A percentile compares a stretch with the other conserved stretches of the same genome.
Conservation (phyloP, 768 basidiomycete genomes). For the Suillus subalutaceus region DNA sequence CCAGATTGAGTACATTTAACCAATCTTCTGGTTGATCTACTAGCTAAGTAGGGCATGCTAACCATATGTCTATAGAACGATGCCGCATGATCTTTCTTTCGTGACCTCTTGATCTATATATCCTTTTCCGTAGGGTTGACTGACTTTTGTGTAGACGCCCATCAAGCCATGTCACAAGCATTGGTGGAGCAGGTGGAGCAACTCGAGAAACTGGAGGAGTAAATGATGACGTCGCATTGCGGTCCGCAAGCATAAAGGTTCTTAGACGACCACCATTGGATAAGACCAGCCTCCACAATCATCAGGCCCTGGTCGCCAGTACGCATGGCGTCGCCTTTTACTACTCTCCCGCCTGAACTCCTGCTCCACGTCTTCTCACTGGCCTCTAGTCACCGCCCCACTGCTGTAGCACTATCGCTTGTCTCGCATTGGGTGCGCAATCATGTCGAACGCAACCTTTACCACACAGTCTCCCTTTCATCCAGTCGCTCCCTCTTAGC, state of each 20-base stretch:
- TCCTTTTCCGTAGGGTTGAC: neutral
- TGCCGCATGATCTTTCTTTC: neutral
- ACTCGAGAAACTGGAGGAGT: neutral
- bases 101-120: neutral
- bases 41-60: neutral
- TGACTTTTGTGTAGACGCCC: neutral
- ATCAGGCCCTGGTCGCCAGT: neutral
- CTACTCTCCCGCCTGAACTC: conserved; percentile 36
- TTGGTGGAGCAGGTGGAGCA: conserved; percentile 2
- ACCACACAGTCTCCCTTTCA: conserved; percentile 40
- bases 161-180: neutral
- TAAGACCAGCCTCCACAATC: neutral
- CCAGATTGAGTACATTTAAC: neutral
- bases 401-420: conserved; percentile 37
- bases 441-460: conserved; percentile 39
- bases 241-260: neutral
- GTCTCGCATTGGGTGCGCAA: conserved; percentile 37
- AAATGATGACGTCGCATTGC: too few relatives aligned
- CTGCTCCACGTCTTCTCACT: conserved; percentile 39
- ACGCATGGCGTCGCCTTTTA: conserved; percentile 15
- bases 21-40: neutral
- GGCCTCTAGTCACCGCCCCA: conserved; percentile 33
- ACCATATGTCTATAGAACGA: neutral
- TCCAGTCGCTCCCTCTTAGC: conserved; percentile 32
- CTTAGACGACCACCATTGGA: neutral